These are phyloP conservation scores for Trypanosoma platydactyli DNA, from an alignment of 208 protist species.

Conservation along the genomic window DNA sequence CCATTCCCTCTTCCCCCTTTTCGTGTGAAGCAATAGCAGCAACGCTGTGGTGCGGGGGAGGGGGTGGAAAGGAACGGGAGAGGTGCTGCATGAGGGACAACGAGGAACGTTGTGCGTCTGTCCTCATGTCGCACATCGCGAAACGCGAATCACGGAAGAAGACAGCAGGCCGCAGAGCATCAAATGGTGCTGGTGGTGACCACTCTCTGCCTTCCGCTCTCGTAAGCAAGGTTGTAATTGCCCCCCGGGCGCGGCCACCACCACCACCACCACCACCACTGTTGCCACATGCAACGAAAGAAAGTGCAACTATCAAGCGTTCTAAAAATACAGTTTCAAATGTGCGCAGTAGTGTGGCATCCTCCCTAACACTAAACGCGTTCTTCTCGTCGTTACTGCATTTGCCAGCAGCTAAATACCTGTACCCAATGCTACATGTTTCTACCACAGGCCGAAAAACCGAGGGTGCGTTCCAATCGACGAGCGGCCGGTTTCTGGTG, in stretches of 20 bases:
- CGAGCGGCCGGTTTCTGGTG: not conserved
- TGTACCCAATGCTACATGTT: constrained; percentile 3
- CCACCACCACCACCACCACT: not conserved
- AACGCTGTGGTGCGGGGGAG: no score
- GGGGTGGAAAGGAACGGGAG: no score
- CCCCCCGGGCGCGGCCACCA: not conserved
- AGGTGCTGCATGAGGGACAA: not conserved
- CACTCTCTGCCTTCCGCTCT: not conserved
- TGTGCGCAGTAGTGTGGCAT: not conserved
- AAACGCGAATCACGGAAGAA: constrained; percentile 8
- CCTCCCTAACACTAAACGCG: not conserved
- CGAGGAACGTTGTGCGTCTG: no score
- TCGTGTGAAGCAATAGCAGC: no score
- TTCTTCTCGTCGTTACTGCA: constrained; percentile 13
- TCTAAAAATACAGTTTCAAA: not conserved
- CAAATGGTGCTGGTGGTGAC: not conserved
- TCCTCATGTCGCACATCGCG: not conserved
- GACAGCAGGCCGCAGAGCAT: not conserved
- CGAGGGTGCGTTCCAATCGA: not conserved
- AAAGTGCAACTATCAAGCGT: not conserved
- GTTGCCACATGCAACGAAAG: not conserved
- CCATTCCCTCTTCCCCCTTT: no score
- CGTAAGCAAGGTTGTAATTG: not conserved
- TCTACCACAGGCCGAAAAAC: not conserved
- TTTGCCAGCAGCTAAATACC: constrained; percentile 5